These are phyloP conservation scores for Diaporthe ampelina DNA, from an alignment of 2,329 filamentous ascomycete species.

Conservation along the genomic window DNA sequence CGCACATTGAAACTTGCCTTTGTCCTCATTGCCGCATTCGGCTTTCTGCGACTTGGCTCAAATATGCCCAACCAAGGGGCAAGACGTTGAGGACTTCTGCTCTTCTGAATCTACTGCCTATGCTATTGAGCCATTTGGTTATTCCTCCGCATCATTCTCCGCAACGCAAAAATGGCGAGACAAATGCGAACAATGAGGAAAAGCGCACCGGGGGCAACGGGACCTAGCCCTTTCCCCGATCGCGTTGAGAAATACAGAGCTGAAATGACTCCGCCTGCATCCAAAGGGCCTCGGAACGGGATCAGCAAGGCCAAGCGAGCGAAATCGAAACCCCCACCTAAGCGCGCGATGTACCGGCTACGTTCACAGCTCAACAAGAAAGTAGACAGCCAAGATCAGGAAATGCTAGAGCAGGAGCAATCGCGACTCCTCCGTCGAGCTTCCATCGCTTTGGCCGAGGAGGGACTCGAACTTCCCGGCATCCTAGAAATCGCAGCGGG, in stretches of 20 bases:
- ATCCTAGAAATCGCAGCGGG: slow-evolving; percentile 2
- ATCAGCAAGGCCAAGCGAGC: slow-evolving; percentile 2
- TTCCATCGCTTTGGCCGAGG: slow-evolving; percentile 1
- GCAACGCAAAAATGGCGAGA: slow-evolving; percentile 1
- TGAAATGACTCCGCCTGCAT: not conserved
- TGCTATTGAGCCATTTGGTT: too few species aligned
- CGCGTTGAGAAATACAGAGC: not conserved
- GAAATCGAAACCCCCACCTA: not conserved
- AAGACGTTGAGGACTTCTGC: not conserved
- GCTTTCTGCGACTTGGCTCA: not conserved
- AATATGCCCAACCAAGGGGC: not conserved
- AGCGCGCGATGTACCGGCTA: slow-evolving; percentile 4
- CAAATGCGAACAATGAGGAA: not conserved
- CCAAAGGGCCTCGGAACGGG: not conserved
- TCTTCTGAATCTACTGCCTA: not conserved
- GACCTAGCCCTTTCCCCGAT: too few species aligned
- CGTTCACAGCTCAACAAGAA: not conserved
- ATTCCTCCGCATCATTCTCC: not conserved
- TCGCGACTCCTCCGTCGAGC: slow-evolving; percentile 10
- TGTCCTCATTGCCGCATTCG: not conserved
- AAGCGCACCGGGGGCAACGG: too few species aligned
- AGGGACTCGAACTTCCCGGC: slow-evolving; percentile 4
- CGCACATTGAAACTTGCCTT: not conserved
- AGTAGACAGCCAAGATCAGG: not conserved
- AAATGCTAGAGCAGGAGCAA: not conserved